Evolutionary conservation across 768 basidiomycete species (phyloP).

Genomic region (Crepidotus variabilis): DNA sequence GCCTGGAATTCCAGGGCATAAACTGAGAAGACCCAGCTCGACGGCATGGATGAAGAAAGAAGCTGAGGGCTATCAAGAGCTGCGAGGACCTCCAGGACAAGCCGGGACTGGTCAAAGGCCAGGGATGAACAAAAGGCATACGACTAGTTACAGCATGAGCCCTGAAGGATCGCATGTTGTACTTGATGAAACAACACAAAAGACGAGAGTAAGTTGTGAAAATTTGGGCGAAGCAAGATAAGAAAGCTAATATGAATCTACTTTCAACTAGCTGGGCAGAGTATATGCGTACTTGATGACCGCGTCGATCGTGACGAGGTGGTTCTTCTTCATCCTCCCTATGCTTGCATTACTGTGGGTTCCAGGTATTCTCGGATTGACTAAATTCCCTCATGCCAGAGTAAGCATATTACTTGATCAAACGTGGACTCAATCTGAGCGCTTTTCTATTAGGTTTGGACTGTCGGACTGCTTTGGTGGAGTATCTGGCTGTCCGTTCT

Average conservation of each 20-base stretch:
- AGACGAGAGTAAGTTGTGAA: constrained; percentile 7
- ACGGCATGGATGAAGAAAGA: neutral
- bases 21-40: neutral
- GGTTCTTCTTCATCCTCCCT: constrained; percentile 78
- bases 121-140: neutral
- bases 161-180: constrained; percentile 3
- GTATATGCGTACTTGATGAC: constrained; percentile 74
- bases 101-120: neutral
- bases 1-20: neutral
- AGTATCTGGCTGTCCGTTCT: constrained; percentile 79
- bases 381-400: constrained; percentile 41
- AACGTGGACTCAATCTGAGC: constrained; percentile 2
- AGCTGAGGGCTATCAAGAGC: neutral
- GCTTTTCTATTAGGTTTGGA: constrained; percentile 43
- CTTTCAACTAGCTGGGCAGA: constrained; percentile 43
- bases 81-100: neutral
- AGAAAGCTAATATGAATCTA: neutral
- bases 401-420: constrained; percentile 31
- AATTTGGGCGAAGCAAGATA: constrained; percentile 13
- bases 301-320: constrained; percentile 74
- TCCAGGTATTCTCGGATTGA: constrained; percentile 67
- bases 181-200: neutral
- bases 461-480: constrained; percentile 68
- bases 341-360: constrained; percentile 66
- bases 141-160: neutral